Base-by-base conservation (phyloP, 176 grass and related monocot species). In the Triticum timopheevii region DNA sequence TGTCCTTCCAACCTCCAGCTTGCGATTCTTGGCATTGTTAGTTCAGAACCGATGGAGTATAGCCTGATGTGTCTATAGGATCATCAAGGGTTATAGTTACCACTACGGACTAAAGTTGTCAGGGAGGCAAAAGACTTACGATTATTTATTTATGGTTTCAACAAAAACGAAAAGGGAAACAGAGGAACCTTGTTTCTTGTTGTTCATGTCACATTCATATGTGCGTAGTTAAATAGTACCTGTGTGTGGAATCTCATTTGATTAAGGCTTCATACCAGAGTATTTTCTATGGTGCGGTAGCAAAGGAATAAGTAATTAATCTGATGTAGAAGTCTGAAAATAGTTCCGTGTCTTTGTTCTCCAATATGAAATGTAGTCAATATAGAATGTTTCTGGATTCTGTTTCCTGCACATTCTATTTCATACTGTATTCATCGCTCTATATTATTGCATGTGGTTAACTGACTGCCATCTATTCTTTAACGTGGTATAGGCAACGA, bases 401-500 rank as follows among this genome's bases (percentile, higher is more conserved):
- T 64, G 35, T 84, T 61, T 25, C 23, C 1, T 24, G 15, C 20
- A 13, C 2, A 13, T 11, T 62, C 27, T 13, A 54, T 78, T 17
- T 71, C 10, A 11, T 31, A 82, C 31, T 28, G n/a, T 22, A 54
- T 86, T 68, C 28, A 20, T 82, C 39, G 19, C 69, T 15, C 42
- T 73, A 56, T 20, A 31, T 68, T 33, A 15, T 31, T 86, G 28
- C 49, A 30, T 82, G 3, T 19, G 52, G 52, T 65, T 83, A 87
- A 68, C 80, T 87, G 49, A 87, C 78, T 58, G 24, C 4, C 47
- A 79, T 35, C 36, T 65, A 42, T 73, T 81, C 11, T 24, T 84
- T 85, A 50, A 28, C 72, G 30, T 56, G 33, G 22, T 80, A 69
- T 76, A 98, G 96, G 92, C 63, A 20, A 61, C 50, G 25, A 82